phyloP scores from a whole-genome alignment of 2,329 filamentous ascomycete genomes.

The Sarocladiaceae sp. region DNA sequence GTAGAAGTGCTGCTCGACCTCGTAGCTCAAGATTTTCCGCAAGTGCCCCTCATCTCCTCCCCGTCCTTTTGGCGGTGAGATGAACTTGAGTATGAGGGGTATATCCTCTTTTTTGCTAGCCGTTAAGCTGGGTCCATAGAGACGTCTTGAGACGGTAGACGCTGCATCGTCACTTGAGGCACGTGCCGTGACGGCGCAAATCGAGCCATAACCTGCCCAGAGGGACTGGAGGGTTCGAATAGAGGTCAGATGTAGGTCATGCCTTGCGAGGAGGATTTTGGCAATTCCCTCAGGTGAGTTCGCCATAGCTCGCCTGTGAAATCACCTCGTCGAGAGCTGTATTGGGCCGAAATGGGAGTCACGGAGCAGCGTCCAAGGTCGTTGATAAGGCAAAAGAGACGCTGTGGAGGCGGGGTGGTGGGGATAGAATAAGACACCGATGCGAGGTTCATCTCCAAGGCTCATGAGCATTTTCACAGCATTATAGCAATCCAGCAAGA shows the following conservation, averaged over 20 bases:
- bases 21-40: conserved; percentile 60
- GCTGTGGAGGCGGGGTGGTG: too few relatives aligned
- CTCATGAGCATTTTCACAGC: too few relatives aligned
- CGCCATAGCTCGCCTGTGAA: not conserved
- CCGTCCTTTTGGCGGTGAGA: conserved; percentile 40
- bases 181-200: conserved; percentile 46
- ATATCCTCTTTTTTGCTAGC: conserved; percentile 1
- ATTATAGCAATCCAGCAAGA: too few relatives aligned
- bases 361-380: too few relatives aligned
- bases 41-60: conserved; percentile 52
- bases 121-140: not conserved
- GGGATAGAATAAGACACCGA: too few relatives aligned
- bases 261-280: conserved; percentile 31
- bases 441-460: too few relatives aligned
- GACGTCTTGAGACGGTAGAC: conserved; percentile 7
- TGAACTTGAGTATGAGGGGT: conserved; percentile 52
- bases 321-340: too few relatives aligned
- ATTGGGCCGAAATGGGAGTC: too few relatives aligned
- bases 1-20: conserved; percentile 63
- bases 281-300: conserved; percentile 28
- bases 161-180: conserved; percentile 19
- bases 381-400: too few relatives aligned
- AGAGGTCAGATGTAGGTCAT: conserved; percentile 33
- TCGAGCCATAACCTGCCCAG: conserved; percentile 49
- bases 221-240: conserved; percentile 34